These are phyloP conservation scores for Purshia tridentata DNA, from an alignment of 306 rosid species.

Conservation along the genomic window DNA sequence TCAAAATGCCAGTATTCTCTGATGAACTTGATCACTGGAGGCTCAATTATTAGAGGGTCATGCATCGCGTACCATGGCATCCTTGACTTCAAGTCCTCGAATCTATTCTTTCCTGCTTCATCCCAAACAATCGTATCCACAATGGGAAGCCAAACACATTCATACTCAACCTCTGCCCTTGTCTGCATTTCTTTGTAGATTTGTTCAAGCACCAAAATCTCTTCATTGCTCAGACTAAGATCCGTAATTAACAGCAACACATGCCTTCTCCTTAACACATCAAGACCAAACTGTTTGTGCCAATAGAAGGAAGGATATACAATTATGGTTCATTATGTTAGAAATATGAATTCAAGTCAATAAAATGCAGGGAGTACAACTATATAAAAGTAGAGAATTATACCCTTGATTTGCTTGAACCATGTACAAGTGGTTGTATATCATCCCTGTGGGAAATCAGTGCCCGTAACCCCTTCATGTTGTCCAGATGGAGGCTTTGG, in stretches of 20 bases:
- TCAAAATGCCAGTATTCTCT: conserved; percentile 63
- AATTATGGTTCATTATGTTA: background rate
- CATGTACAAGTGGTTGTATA: conserved; percentile 44
- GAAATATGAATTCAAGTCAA: background rate
- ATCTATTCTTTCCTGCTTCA: conserved; percentile 31
- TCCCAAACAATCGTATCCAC: conserved; percentile 42
- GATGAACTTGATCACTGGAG: conserved; percentile 58
- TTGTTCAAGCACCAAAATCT: conserved; percentile 50
- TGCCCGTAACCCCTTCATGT: conserved; percentile 61
- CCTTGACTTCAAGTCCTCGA: conserved; percentile 48
- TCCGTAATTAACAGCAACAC: conserved; percentile 77
- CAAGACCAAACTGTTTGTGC: conserved; percentile 51
- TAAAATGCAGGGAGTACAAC: background rate
- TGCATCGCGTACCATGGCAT: conserved; percentile 68
- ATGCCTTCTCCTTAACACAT: conserved; percentile 69
- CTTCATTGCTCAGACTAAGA: conserved; percentile 66
- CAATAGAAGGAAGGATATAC: conserved; percentile 15
- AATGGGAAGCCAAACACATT: conserved; percentile 78
- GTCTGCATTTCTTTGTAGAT: conserved; percentile 38
- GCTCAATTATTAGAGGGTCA: conserved; percentile 59
- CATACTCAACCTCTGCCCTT: conserved; percentile 45
- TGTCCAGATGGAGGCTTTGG: conserved; percentile 57
- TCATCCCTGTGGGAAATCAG: conserved; percentile 61
- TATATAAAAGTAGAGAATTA: conserved; percentile 14
- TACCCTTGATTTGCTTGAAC: conserved; percentile 45